A percentile compares a stretch with the other conserved stretches of the same genome.
Evolutionary conservation across 1,139 yeast species (phyloP).

Genomic region (Geotrichum candidum): DNA sequence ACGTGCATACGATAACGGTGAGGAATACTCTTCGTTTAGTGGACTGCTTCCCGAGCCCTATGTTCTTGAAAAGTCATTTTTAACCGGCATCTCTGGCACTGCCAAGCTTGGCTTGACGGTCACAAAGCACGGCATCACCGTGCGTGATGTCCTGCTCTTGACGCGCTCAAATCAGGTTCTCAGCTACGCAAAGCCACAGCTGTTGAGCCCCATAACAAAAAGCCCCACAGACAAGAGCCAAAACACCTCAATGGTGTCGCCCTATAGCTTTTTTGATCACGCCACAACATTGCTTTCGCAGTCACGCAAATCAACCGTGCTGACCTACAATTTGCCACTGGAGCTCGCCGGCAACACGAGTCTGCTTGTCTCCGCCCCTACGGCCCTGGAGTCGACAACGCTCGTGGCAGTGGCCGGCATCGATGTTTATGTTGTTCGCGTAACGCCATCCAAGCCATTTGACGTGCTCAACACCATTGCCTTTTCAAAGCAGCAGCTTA

Average conservation of each 20-base stretch:
- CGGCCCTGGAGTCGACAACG: constrained; percentile 76
- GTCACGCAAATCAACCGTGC: constrained; percentile 32
- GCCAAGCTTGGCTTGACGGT: constrained; percentile 49
- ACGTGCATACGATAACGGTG: constrained; percentile 30
- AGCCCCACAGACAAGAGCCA: constrained; percentile 40
- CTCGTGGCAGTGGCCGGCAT: constrained; percentile 58
- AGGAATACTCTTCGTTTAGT: constrained; percentile 37
- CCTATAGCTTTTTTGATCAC: constrained; percentile 62
- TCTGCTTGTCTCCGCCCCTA: constrained; percentile 39
- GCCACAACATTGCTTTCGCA: constrained; percentile 40
- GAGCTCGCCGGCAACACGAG: not conserved
- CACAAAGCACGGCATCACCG: constrained; percentile 70
- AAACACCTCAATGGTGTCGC: constrained; percentile 48
- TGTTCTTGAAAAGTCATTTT: not conserved
- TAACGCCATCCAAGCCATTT: constrained; percentile 79
- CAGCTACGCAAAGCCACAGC: constrained; percentile 53
- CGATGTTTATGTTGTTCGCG: constrained; percentile 70
- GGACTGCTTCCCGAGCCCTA: constrained; percentile 45
- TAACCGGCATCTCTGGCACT: constrained; percentile 38
- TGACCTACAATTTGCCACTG: constrained; percentile 33
- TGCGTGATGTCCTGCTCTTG: constrained; percentile 58
- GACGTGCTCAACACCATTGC: constrained; percentile 57
- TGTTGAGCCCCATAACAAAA: not conserved
- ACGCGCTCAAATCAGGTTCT: constrained; percentile 58
- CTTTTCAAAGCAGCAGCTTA: constrained; percentile 62